phyloP scores from a whole-genome alignment of 208 protist species.

The Wallacemonas sp. region DNA sequence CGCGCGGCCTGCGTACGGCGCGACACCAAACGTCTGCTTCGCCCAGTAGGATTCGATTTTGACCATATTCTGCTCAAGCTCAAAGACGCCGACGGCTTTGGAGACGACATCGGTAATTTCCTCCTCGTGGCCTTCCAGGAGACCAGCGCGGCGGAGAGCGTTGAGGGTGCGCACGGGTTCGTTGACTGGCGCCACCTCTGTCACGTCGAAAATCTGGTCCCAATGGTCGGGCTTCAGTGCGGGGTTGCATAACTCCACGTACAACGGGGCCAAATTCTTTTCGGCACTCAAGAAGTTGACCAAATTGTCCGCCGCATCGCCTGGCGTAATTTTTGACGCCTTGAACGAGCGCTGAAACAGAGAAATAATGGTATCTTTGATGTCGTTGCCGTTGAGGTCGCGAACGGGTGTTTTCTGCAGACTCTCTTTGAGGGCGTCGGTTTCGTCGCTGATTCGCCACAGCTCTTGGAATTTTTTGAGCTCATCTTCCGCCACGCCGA shows the following conservation, averaged over 20 bases:
- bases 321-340: constrained; percentile 61
- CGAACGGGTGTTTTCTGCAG: constrained; percentile 41
- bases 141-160: constrained; percentile 30
- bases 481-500: constrained; percentile 57
- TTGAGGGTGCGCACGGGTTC: constrained; percentile 50
- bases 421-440: constrained; percentile 52
- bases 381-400: constrained; percentile 65
- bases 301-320: constrained; percentile 60
- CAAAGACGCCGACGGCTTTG: constrained; percentile 85
- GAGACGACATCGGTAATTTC: constrained; percentile 83
- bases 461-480: constrained; percentile 76
- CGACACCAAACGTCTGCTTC: constrained; percentile 52
- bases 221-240: constrained; percentile 88
- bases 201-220: constrained; percentile 74
- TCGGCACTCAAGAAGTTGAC: constrained; percentile 70
- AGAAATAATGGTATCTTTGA: constrained; percentile 68
- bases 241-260: constrained; percentile 83
- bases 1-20: constrained; percentile 66
- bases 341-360: constrained; percentile 66
- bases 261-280: constrained; percentile 68
- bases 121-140: constrained; percentile 49
- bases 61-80: constrained; percentile 80
- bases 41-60: constrained; percentile 88
- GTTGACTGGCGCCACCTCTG: constrained; percentile 36
- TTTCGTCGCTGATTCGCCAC: constrained; percentile 65